These are phyloP conservation scores for Royoungia palumana DNA, from an alignment of 768 basidiomycete species.

Conservation along the genomic window DNA sequence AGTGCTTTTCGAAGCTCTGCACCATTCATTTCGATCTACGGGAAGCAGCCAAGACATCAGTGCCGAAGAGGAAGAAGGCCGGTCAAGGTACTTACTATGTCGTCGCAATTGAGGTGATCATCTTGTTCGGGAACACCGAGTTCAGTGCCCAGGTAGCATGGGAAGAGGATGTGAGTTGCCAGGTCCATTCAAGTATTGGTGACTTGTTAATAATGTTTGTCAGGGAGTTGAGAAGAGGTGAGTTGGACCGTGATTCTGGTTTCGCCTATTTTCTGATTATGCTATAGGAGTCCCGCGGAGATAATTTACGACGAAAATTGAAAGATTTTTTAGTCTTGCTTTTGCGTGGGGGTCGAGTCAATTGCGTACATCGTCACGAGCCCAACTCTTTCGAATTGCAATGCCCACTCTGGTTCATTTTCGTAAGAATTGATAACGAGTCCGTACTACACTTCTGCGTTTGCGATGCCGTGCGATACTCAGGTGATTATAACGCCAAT, in stretches of 20 bases:
- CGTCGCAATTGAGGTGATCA: constrained; percentile 7
- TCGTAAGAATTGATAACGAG: too few relatives aligned
- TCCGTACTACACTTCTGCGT: too few relatives aligned
- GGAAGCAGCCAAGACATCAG: constrained; percentile 2
- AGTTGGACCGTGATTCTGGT: background rate
- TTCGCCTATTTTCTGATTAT: background rate
- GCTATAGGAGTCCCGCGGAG: background rate
- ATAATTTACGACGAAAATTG: constrained; percentile 3
- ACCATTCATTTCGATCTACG: constrained; percentile 3
- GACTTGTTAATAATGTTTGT: background rate
- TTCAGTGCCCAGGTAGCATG: constrained; percentile 3
- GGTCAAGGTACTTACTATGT: constrained; percentile 8
- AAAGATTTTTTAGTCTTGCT: background rate
- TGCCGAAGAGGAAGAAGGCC: background rate
- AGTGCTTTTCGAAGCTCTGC: constrained; percentile 13
- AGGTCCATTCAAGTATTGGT: too few relatives aligned
- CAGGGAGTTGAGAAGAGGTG: constrained; percentile 1
- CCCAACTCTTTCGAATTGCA: too few relatives aligned
- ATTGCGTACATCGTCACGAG: too few relatives aligned
- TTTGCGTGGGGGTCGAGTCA: too few relatives aligned
- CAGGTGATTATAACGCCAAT: too few relatives aligned
- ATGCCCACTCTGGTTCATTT: too few relatives aligned
- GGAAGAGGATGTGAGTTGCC: background rate
- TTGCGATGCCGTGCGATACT: too few relatives aligned
- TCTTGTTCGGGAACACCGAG: constrained; percentile 28